Evolutionary conservation across 495 filamentous ascomycete genomes (phyloP).

Genomic region (Oleoguttula mirabilis): DNA sequence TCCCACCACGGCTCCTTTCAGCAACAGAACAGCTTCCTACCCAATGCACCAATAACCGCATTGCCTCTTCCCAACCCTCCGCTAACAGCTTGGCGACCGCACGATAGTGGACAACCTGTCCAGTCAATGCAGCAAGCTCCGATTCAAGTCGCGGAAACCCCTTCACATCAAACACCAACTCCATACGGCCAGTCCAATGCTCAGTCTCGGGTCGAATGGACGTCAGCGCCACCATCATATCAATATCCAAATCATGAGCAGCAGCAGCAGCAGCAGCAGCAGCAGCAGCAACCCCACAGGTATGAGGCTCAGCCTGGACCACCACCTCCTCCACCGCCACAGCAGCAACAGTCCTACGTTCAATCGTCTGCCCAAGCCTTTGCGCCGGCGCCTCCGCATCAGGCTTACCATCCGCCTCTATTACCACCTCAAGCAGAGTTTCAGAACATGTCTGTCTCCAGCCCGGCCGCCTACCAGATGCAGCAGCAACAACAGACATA

Average conservation of each 20-base stretch:
- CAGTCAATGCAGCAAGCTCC: neutral
- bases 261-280: no score
- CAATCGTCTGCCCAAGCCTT: neutral
- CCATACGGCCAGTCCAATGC: neutral
- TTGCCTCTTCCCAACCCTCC: neutral
- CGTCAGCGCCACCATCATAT: neutral
- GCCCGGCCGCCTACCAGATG: slow-evolving; percentile 7
- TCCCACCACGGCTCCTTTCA: slow-evolving; percentile 18
- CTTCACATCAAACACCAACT: neutral
- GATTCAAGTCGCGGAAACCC: neutral
- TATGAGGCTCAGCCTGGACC: slow-evolving; percentile 1
- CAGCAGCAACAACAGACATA: slow-evolving; percentile 2
- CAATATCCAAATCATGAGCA: no score
- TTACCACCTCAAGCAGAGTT: slow-evolving; percentile 7
- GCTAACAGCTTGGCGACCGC: slow-evolving; percentile 15
- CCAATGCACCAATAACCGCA: neutral
- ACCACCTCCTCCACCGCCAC: neutral
- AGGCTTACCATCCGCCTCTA: slow-evolving; percentile 1
- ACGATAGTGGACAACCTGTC: slow-evolving; percentile 4
- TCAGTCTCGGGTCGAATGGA: neutral
- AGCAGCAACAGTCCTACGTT: neutral
- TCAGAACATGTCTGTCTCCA: slow-evolving; percentile 9
- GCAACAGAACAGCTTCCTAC: neutral
- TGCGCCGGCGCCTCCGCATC: neutral
- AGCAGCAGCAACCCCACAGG: neutral